phyloP scores from a whole-genome alignment of 805 yeast species.

The Barnettozyma wickerhamii region DNA sequence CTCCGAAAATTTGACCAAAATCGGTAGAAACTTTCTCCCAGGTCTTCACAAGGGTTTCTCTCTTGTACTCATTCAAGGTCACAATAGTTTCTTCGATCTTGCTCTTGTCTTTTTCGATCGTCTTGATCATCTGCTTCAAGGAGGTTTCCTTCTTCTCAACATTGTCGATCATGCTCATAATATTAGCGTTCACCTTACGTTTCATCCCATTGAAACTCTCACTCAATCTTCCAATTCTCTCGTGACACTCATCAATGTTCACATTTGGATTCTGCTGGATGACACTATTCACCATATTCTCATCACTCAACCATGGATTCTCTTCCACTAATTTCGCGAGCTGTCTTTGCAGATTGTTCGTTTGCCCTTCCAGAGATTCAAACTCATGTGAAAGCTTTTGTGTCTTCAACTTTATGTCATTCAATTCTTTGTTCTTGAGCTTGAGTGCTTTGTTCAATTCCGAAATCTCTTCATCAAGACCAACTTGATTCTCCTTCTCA shows the following conservation, averaged over 20 bases:
- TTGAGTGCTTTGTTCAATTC: conserved; percentile 49
- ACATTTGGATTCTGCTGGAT: conserved; percentile 60
- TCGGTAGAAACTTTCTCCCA: conserved; percentile 85
- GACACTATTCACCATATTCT: conserved; percentile 48
- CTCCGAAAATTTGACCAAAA: conserved; percentile 87
- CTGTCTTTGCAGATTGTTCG: conserved; percentile 32
- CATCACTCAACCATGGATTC: conserved; percentile 72
- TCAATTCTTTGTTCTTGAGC: conserved; percentile 35
- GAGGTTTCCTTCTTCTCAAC: conserved; percentile 84
- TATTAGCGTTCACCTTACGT: conserved; percentile 77
- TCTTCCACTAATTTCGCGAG: conserved; percentile 46
- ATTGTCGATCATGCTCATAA: conserved; percentile 87
- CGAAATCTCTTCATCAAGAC: conserved; percentile 71
- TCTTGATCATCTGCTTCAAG: conserved; percentile 72
- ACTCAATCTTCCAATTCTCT: conserved; percentile 49
- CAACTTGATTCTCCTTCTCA: conserved; percentile 53
- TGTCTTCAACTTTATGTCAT: conserved; percentile 44
- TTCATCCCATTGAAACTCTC: conserved; percentile 66
- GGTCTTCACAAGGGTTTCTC: conserved; percentile 75
- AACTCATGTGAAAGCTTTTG: conserved; percentile 54
- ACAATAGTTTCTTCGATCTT: conserved; percentile 86
- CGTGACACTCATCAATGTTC: conserved; percentile 58
- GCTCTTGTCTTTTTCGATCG: conserved; percentile 82
- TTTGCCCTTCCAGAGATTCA: conserved; percentile 40
- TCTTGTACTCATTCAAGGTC: conserved; percentile 79